A percentile compares a stretch with the other conserved stretches of the same genome.
Conservation (phyloP, 371 early-diverging fungal species). For the Vairimorpha ceranae region DNA sequence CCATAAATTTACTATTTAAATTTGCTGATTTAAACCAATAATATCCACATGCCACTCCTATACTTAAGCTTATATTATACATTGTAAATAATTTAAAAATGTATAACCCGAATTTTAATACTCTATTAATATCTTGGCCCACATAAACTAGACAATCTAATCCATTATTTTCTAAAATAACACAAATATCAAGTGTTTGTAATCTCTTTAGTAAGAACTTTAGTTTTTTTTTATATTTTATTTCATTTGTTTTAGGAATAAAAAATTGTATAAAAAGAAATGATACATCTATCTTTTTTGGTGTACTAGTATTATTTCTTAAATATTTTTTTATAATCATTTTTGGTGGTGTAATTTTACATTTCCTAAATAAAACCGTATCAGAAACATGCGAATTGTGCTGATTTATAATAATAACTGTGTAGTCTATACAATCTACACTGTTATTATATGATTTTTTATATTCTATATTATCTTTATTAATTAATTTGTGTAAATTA, state of each 20-base stretch:
- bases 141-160: background rate
- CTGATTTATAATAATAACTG: background rate
- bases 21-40: conserved; percentile 12
- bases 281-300: background rate
- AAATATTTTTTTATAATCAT: background rate
- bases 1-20: conserved; percentile 8
- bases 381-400: background rate
- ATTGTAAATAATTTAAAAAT: conserved; percentile 7
- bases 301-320: background rate
- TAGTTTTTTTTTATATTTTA: background rate
- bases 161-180: background rate
- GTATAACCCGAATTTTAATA: conserved; percentile 15
- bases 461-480: background rate
- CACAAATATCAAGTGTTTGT: background rate
- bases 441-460: background rate
- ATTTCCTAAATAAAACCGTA: background rate
- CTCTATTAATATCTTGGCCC: background rate
- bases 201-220: background rate
- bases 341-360: background rate
- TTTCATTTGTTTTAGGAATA: background rate
- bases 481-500: background rate
- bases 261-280: background rate
- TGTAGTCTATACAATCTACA: background rate
- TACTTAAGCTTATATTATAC: conserved; percentile 14
- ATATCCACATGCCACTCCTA: conserved; percentile 29